Base-by-base conservation (phyloP, 73 alveolate species). In the Blepharisma japonicum region DNA sequence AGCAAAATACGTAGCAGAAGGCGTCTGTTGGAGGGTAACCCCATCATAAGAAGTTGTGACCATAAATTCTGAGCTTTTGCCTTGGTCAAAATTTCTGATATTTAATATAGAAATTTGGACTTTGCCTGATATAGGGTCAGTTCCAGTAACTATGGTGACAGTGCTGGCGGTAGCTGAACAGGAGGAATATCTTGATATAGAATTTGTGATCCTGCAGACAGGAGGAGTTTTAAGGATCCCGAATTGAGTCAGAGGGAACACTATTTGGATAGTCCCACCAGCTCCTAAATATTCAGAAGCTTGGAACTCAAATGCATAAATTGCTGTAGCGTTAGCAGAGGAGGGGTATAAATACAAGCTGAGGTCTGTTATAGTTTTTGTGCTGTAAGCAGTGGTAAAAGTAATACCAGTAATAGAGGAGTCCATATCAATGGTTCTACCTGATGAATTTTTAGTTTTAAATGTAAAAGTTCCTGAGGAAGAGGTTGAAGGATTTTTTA, bases 131-230 rank as follows among this genome's bases (percentile, higher is more conserved):
- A 21, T 49, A 47, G 56, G 66, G 67, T 38, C 72, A 9, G 45
- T 46, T 21, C 76, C 84, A 14, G 72, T 49, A 0, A 78, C 27
- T 20, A 82, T 56, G 14, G 23, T 48, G 9, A 78, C 51, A 7
- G 74, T 32, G 20, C 81, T 77, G 25, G 86, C 89, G 32, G 61
- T 55, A n/a, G 72, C 54, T 77, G 77, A 7, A 47, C 89, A 82
- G 76, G 83, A 77, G 8, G 77, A 5, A 78, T 77, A 77, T 25
- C 81, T 77, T 49, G 53, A 54, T 6, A 79, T 42, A 55, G 79
- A 71, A 7, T 88, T 88, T 55, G n/a, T 27, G 6, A 82, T 23
- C 71, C 74, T 48, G 55, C 89, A 82, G 18, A 20, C 54, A 9
- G 89, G 89, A 7, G 86, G 80, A 50, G 50, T 47, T 45, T 89